Conservation (phyloP, 1,284 basidiomycete genomes). For the Quambalaria eucalypti region DNA sequence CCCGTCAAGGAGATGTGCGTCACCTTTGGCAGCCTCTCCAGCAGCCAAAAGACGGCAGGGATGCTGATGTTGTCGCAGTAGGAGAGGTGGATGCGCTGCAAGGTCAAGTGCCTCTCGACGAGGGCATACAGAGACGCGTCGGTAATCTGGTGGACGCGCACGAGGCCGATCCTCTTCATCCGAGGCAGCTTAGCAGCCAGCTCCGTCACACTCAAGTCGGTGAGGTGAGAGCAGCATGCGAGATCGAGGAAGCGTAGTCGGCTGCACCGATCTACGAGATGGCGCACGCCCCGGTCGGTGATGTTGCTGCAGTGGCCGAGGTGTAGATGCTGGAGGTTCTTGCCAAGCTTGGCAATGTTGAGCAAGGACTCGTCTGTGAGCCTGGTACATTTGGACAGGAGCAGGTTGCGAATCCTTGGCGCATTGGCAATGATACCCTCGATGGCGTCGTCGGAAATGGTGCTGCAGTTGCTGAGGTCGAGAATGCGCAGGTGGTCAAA, state of each 20-base stretch:
- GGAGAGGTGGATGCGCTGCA: slow-evolving; percentile 91
- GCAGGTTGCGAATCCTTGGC: slow-evolving; percentile 81
- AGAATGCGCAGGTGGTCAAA: slow-evolving; percentile 44
- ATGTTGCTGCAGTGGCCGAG: slow-evolving; percentile 79
- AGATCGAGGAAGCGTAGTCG: slow-evolving; percentile 93
- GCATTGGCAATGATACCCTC: slow-evolving; percentile 81
- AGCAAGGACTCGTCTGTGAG: slow-evolving; percentile 80
- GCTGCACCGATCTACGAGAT: slow-evolving; percentile 76
- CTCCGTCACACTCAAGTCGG: slow-evolving; percentile 88
- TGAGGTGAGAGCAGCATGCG: slow-evolving; percentile 84
- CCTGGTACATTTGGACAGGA: slow-evolving; percentile 77
- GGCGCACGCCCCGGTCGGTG: slow-evolving; percentile 78
- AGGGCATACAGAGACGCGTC: slow-evolving; percentile 85
- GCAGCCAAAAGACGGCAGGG: slow-evolving; percentile 77
- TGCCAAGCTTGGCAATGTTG: slow-evolving; percentile 76
- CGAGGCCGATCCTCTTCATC: slow-evolving; percentile 85
- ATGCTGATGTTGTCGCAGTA: slow-evolving; percentile 95
- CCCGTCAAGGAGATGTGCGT: slow-evolving; percentile 94
- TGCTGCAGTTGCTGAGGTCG: slow-evolving; percentile 66
- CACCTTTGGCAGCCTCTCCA: slow-evolving; percentile 75
- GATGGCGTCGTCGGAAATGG: slow-evolving; percentile 76
- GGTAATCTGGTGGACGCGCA: slow-evolving; percentile 81
- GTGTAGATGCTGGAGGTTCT: slow-evolving; percentile 88
- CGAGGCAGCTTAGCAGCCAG: slow-evolving; percentile 74
- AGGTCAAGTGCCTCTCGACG: slow-evolving; percentile 58